Conservation (phyloP, 495 filamentous ascomycete genomes). For the Aspergillus nidulans region DNA sequence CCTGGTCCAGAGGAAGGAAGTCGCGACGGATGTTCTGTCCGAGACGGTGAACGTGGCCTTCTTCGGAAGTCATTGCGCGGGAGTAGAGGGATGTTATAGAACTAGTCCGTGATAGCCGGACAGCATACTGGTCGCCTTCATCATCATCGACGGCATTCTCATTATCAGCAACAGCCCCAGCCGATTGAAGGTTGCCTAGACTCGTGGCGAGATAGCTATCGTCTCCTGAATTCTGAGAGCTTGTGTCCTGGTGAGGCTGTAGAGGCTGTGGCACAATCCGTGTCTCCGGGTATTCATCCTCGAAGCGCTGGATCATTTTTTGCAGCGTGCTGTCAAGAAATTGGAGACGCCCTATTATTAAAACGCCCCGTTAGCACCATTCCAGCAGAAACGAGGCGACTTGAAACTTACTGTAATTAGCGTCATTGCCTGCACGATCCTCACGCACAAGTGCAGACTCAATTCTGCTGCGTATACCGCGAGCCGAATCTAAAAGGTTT, state of each 20-base stretch:
- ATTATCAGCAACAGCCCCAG: slow-evolving; percentile 31
- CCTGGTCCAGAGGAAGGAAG: slow-evolving; percentile 46
- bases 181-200: slow-evolving; percentile 28
- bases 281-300: slow-evolving; percentile 92
- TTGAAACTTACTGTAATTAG: slow-evolving; percentile 67
- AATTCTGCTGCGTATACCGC: slow-evolving; percentile 79
- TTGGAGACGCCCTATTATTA: slow-evolving; percentile 63
- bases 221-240: slow-evolving; percentile 40
- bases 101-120: slow-evolving; percentile 60
- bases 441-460: slow-evolving; percentile 80
- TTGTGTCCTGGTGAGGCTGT: slow-evolving; percentile 26
- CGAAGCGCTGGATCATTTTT: slow-evolving; percentile 89
- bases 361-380: slow-evolving; percentile 18
- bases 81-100: slow-evolving; percentile 78
- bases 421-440: slow-evolving; percentile 60
- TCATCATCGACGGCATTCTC: slow-evolving; percentile 44
- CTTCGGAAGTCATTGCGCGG: slow-evolving; percentile 76
- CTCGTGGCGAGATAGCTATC: slow-evolving; percentile 32
- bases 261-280: slow-evolving; percentile 43
- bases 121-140: slow-evolving; percentile 42
- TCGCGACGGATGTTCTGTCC: slow-evolving; percentile 77
- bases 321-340: slow-evolving; percentile 88
- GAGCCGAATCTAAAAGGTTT: slow-evolving; percentile 75
- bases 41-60: slow-evolving; percentile 81
- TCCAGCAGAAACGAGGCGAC: neutral